phyloP scores from a whole-genome alignment of 371 early-diverging fungal species.

The Apophysomyces trapeziformis region DNA sequence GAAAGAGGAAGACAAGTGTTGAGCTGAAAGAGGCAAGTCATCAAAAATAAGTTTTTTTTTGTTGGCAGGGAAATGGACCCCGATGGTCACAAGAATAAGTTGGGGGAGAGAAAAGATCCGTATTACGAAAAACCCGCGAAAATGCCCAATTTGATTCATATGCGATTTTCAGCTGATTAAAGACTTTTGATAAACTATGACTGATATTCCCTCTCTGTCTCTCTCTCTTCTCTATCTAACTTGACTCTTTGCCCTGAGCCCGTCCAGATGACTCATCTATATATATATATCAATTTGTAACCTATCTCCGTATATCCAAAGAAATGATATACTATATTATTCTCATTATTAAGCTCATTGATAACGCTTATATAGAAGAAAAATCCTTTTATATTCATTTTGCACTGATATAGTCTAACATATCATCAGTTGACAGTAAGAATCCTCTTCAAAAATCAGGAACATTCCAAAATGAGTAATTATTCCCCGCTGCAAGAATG shows the following conservation, averaged over 20 bases:
- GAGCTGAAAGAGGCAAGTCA: constrained; percentile 7
- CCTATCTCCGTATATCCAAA: not conserved
- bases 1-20: constrained; percentile 3
- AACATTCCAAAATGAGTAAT: not conserved
- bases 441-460: not conserved
- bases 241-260: not conserved
- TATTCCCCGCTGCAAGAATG: not conserved
- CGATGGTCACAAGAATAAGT: constrained; percentile 4
- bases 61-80: not conserved
- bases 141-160: not conserved
- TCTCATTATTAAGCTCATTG: no score
- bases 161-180: constrained; percentile 6
- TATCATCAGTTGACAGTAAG: no score
- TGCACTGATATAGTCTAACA: not conserved
- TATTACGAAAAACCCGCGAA: no score
- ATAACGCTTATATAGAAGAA: no score
- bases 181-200: not conserved
- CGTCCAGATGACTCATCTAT: not conserved
- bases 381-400: not conserved
- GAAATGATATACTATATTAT: not conserved
- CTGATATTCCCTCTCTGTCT: no score
- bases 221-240: no score
- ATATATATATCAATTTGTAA: not conserved
- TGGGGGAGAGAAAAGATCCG: not conserved
- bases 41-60: constrained; percentile 7